These are phyloP conservation scores for Rhizophagus prolifer DNA, from an alignment of 192 early-diverging fungal species.

Conservation along the genomic window DNA sequence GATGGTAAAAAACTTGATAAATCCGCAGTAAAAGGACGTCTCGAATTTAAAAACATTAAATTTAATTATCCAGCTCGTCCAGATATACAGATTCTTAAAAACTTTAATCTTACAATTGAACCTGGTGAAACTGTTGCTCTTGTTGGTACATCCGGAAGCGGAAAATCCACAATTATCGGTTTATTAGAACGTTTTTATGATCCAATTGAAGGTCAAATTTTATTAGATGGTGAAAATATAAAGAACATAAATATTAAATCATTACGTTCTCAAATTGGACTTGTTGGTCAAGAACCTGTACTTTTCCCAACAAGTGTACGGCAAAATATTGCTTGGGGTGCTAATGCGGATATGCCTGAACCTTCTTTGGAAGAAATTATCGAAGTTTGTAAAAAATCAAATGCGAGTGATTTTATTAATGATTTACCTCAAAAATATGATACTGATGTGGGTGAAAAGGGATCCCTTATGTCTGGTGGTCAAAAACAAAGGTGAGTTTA, in stretches of 20 bases:
- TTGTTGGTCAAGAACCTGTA: constrained; percentile 74
- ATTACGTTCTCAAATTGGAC: constrained; percentile 59
- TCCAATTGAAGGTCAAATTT: constrained; percentile 56
- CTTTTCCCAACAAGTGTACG: constrained; percentile 76
- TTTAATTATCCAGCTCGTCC: constrained; percentile 84
- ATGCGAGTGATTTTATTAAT: constrained; percentile 74
- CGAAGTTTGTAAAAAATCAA: constrained; percentile 61
- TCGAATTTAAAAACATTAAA: constrained; percentile 70
- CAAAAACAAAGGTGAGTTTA: constrained; percentile 93
- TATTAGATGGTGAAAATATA: constrained; percentile 72
- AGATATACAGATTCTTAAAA: constrained; percentile 75
- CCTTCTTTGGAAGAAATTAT: constrained; percentile 38
- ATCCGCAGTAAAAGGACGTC: constrained; percentile 61
- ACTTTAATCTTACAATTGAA: constrained; percentile 65
- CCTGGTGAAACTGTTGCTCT: constrained; percentile 85
- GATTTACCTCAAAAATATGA: constrained; percentile 80
- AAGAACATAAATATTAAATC: constrained; percentile 73
- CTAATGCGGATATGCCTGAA: not conserved
- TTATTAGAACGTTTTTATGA: constrained; percentile 81
- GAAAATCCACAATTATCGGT: constrained; percentile 74
- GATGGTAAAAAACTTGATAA: constrained; percentile 46
- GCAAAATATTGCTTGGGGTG: constrained; percentile 71
- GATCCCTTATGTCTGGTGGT: constrained; percentile 80
- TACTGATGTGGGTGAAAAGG: constrained; percentile 85
- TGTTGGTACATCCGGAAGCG: constrained; percentile 83